phyloP scores from a whole-genome alignment of 768 basidiomycete genomes.

The Rhizopogon vinicolor region DNA sequence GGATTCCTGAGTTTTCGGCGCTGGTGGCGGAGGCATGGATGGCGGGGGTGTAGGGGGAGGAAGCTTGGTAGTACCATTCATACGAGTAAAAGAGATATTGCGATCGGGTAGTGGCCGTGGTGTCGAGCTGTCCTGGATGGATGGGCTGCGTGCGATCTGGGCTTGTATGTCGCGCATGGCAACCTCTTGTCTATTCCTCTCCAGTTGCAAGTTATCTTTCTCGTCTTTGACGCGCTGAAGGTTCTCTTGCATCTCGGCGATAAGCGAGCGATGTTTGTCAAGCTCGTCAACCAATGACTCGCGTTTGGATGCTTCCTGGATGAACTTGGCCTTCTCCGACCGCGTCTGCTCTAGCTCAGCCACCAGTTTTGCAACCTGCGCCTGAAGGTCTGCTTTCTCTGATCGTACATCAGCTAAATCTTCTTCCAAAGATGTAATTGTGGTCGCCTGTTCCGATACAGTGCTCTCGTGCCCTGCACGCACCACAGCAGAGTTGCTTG shows the following conservation, averaged over 20 bases:
- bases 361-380: slow-evolving; percentile 42
- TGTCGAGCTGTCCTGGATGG: slow-evolving; percentile 34
- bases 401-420: slow-evolving; percentile 38
- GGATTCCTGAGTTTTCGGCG: slow-evolving; percentile 52
- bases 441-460: slow-evolving; percentile 44
- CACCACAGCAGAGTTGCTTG: slow-evolving; percentile 36
- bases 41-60: slow-evolving; percentile 83
- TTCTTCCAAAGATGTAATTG: slow-evolving; percentile 44
- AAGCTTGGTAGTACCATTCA: slow-evolving; percentile 63
- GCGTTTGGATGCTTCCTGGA: slow-evolving; percentile 70
- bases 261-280: slow-evolving; percentile 68
- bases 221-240: slow-evolving; percentile 79
- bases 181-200: slow-evolving; percentile 64
- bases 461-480: slow-evolving; percentile 41
- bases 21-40: slow-evolving; percentile 80
- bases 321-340: slow-evolving; percentile 55
- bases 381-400: slow-evolving; percentile 39
- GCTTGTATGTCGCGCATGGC: slow-evolving; percentile 77
- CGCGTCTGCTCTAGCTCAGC: slow-evolving; percentile 57
- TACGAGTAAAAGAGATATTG: slow-evolving; percentile 49
- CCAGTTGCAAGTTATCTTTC: slow-evolving; percentile 70
- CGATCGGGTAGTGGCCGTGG: slow-evolving; percentile 54
- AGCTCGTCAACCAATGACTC: slow-evolving; percentile 72
- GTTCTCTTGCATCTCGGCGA: slow-evolving; percentile 75
- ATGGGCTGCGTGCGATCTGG: slow-evolving; percentile 55